Evolutionary conservation across 441 rosid species (phyloP).

Genomic region (Kokia cookei): DNA sequence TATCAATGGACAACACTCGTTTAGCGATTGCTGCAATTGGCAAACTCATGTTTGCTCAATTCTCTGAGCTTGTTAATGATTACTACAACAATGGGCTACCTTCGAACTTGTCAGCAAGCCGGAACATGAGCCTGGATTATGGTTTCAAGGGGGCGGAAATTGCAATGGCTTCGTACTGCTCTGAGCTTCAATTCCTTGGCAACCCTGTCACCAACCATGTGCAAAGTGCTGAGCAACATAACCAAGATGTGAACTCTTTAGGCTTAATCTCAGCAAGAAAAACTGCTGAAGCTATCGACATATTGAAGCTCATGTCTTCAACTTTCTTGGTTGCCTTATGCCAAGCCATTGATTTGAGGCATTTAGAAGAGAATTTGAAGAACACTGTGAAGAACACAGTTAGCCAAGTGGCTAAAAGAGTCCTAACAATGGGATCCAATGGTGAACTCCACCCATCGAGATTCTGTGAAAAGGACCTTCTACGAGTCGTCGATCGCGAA

Average conservation of each 20-base stretch:
- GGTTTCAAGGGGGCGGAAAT: slow-evolving; percentile 56
- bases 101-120: slow-evolving; percentile 41
- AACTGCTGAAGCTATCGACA: slow-evolving; percentile 38
- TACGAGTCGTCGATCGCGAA: slow-evolving; percentile 50
- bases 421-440: slow-evolving; percentile 23
- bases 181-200: slow-evolving; percentile 45
- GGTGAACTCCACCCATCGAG: slow-evolving; percentile 59
- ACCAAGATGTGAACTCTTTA: slow-evolving; percentile 50
- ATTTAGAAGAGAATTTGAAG: slow-evolving; percentile 47
- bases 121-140: slow-evolving; percentile 47
- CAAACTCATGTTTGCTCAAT: slow-evolving; percentile 50
- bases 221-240: slow-evolving; percentile 47
- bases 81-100: slow-evolving; percentile 59
- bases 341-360: slow-evolving; percentile 53
- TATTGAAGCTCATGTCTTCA: slow-evolving; percentile 48
- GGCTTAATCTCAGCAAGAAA: slow-evolving; percentile 47
- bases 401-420: slow-evolving; percentile 27
- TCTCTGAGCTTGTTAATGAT: slow-evolving; percentile 51
- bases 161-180: slow-evolving; percentile 53
- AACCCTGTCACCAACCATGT: slow-evolving; percentile 57
- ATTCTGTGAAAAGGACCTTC: slow-evolving; percentile 52
- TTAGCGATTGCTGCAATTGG: slow-evolving; percentile 47
- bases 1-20: slow-evolving; percentile 56
- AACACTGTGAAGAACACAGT: slow-evolving; percentile 34
- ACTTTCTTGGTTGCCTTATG: slow-evolving; percentile 43